Evolutionary conservation across 768 basidiomycete genomes (phyloP).

Genomic region (Suillus subalutaceus): DNA sequence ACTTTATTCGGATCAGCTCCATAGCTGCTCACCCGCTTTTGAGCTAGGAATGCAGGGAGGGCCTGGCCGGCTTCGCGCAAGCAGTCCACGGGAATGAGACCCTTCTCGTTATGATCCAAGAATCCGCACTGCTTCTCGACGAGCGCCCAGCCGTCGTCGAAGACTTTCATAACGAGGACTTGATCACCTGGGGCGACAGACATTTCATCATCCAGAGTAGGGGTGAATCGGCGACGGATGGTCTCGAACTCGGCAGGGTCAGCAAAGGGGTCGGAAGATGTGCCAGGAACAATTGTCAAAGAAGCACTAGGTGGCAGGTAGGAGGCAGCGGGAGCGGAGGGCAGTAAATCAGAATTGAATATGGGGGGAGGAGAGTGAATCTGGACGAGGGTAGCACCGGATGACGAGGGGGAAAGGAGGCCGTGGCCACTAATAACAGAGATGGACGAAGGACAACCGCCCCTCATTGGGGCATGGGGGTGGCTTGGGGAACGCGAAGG

Average conservation of each 20-base stretch:
- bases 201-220: conserved; percentile 63
- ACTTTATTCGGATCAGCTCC: conserved; percentile 10
- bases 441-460: conserved; percentile 7
- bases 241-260: conserved; percentile 46
- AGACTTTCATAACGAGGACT: conserved; percentile 55
- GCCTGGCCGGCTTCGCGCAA: conserved; percentile 51
- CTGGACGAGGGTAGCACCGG: conserved; percentile 23
- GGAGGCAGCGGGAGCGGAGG: conserved; percentile 22
- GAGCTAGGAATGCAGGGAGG: conserved; percentile 50
- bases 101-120: conserved; percentile 30
- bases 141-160: conserved; percentile 74
- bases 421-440: not conserved
- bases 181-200: conserved; percentile 50
- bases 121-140: conserved; percentile 47
- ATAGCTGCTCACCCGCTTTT: conserved; percentile 50
- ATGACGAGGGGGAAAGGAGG: conserved; percentile 15
- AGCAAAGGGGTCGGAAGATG: conserved; percentile 36
- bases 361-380: conserved; percentile 20
- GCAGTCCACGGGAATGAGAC: conserved; percentile 74
- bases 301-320: conserved; percentile 5
- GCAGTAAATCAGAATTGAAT: conserved; percentile 16
- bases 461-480: conserved; percentile 31
- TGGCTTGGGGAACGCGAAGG: conserved; percentile 70
- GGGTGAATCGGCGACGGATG: conserved; percentile 57
- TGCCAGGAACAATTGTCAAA: not conserved